Base-by-base conservation (phyloP, 257 asterid genomes). In the Anisodus tanguticus region DNA sequence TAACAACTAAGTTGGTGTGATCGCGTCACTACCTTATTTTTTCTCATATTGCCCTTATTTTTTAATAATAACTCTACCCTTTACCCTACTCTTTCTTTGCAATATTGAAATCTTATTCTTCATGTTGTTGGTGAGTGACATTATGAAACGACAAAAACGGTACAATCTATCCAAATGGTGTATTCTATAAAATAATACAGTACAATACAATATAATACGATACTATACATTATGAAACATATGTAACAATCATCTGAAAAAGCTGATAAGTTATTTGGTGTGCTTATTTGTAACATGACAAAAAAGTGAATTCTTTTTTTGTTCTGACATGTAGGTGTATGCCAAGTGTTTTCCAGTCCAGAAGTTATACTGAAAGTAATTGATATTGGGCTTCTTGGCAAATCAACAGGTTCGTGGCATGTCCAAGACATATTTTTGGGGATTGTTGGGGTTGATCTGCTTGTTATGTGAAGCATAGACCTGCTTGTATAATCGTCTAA, bases 321-420 rank as follows among this genome's bases (percentile, higher is more conserved):
- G 79, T 82, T 79, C 86, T 31, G 41, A 71, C 82, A 16, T 83
- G 81, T 68, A 93, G 99, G 95, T 83, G 86, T 82, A 82, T 91
- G 87, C 84, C 88, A 88, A 89, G 89, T 91, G 83, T 89, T 88
- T 79, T 86, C 91, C 3, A 90, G 93, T 81, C 88, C 86, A 84
- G 95, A 93, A 72, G 86, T 89, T 80, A 84, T 86, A 54, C 82
- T 62, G 85, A 92, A 91, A 89, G 90, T 88, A 78, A 74, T 85
- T 9, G 92, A 92, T 19, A 84, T 91, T 86, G 97, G 88, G 59
- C 78, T 87, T 80, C 88, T 92, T 77, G 85, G 91, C 1, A 88
- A 84, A 87, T 92, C 91, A 76, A 88, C 89, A 87, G 97, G 98
- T 95, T 87, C 84, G 91, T 74, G 84, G 69, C 79, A 47, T 22